A percentile compares a stretch with the other conserved stretches of the same genome.
Conservation (phyloP, 441 rosid species). For the Jatropha podagrica region DNA sequence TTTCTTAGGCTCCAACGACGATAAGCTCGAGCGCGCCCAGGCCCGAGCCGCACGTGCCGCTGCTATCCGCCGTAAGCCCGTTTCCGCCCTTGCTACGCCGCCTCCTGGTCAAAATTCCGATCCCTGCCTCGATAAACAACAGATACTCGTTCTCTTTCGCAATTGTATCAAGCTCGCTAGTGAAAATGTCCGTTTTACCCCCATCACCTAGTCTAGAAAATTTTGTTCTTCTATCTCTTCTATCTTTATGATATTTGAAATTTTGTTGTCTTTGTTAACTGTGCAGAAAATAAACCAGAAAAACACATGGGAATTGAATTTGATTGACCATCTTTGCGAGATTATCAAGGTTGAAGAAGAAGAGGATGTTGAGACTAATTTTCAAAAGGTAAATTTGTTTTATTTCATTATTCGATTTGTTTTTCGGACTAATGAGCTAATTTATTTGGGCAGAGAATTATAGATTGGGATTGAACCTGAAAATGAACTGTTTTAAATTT, state of each 20-base stretch:
- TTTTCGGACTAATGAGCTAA: neutral
- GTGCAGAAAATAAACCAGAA: constrained; percentile 93
- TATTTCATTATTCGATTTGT: neutral
- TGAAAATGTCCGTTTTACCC: constrained; percentile 59
- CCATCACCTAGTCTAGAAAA: neutral
- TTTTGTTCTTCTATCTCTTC: neutral
- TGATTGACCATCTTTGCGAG: constrained; percentile 85
- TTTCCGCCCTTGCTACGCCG: constrained; percentile 26
- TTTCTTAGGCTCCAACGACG: constrained; percentile 78
- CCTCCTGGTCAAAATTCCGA: constrained; percentile 36
- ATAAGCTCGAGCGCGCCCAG: constrained; percentile 71
- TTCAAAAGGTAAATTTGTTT: constrained; percentile 58
- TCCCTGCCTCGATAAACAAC: constrained; percentile 68
- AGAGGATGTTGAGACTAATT: constrained; percentile 79
- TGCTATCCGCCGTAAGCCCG: constrained; percentile 72
- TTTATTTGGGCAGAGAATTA: neutral
- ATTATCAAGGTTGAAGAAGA: constrained; percentile 86
- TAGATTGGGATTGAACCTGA: neutral
- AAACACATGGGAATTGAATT: constrained; percentile 89
- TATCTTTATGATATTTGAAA: neutral
- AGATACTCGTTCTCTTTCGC: constrained; percentile 76
- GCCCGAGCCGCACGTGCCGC: constrained; percentile 90
- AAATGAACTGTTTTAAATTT: neutral
- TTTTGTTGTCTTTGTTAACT: neutral
- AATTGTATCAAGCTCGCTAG: constrained; percentile 94